phyloP scores from a whole-genome alignment of 140 eudicot genomes.

The Cichorium intybus region DNA sequence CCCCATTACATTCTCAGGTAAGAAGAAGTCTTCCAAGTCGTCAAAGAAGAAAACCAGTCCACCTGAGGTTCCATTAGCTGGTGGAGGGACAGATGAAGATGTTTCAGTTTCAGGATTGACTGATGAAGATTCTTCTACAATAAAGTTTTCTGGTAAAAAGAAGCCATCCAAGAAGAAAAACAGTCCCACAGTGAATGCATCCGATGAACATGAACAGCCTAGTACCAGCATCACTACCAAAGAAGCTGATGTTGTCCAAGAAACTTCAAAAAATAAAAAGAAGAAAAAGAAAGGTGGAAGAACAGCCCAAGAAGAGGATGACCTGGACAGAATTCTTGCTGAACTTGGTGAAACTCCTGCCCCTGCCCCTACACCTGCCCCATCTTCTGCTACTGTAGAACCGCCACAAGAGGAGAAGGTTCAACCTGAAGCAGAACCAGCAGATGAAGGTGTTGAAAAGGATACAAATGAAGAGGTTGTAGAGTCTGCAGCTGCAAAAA shows the following conservation, averaged over 20 bases:
- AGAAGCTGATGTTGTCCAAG: slow-evolving; percentile 40
- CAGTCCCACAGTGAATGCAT: slow-evolving; percentile 17
- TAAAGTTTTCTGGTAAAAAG: slow-evolving; percentile 82
- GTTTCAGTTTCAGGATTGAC: slow-evolving; percentile 48
- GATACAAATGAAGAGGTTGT: slow-evolving; percentile 58
- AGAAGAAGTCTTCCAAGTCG: slow-evolving; percentile 63
- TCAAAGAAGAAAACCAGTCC: slow-evolving; percentile 43
- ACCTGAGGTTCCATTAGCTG: slow-evolving; percentile 29
- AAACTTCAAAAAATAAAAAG: slow-evolving; percentile 73
- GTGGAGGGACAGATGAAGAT: slow-evolving; percentile 48
- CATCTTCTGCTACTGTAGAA: slow-evolving; percentile 27
- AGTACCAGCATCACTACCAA: slow-evolving; percentile 20
- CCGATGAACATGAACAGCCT: slow-evolving; percentile 40
- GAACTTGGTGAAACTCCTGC: slow-evolving; percentile 81
- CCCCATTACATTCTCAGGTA: slow-evolving; percentile 50
- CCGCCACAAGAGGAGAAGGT: slow-evolving; percentile 42
- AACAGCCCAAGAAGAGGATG: slow-evolving; percentile 84
- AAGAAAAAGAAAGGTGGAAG: slow-evolving; percentile 89
- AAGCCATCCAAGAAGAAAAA: slow-evolving; percentile 85
- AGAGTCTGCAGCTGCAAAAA: slow-evolving; percentile 78
- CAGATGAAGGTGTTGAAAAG: slow-evolving; percentile 47
- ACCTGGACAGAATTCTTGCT: slow-evolving; percentile 75
- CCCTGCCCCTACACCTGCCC: slow-evolving; percentile 33
- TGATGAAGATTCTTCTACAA: slow-evolving; percentile 48
- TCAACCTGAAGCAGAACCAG: slow-evolving; percentile 43